These are phyloP conservation scores for Ascocoryne sarcoides DNA, from an alignment of 2,329 filamentous ascomycete species.

Conservation along the genomic window DNA sequence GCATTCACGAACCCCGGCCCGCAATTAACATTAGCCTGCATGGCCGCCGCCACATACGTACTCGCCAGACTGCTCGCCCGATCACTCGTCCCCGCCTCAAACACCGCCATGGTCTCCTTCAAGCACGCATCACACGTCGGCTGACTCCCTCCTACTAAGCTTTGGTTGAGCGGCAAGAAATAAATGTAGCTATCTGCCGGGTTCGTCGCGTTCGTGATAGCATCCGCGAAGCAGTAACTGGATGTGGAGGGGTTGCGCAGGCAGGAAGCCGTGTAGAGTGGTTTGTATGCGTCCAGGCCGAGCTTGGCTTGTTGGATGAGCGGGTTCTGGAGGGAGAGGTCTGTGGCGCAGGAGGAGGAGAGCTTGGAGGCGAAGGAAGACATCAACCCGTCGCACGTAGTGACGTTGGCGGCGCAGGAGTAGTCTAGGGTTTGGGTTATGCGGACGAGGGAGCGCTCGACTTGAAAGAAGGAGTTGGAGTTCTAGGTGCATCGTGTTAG, in stretches of 20 bases:
- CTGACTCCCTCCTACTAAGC: conserved; percentile 55
- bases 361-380: conserved; percentile 56
- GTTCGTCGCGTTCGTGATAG: conserved; percentile 65
- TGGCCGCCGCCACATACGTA: conserved; percentile 64
- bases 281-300: conserved; percentile 68
- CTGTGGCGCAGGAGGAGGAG: conserved; percentile 56
- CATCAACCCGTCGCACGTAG: conserved; percentile 59
- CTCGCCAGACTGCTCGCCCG: conserved; percentile 54
- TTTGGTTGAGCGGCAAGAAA: conserved; percentile 70
- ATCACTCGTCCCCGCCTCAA: conserved; percentile 59
- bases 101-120: conserved; percentile 73
- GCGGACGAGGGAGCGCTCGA: conserved; percentile 58
- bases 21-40: conserved; percentile 60
- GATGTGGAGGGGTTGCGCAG: conserved; percentile 56
- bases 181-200: conserved; percentile 73
- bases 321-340: conserved; percentile 59
- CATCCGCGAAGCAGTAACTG: conserved; percentile 75
- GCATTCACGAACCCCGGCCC: conserved; percentile 49
- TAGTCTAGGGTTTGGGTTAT: conserved; percentile 73
- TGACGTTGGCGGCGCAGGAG: conserved; percentile 61
- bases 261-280: conserved; percentile 74
- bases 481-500: conserved; percentile 42
- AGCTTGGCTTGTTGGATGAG: conserved; percentile 66
- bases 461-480: conserved; percentile 76
- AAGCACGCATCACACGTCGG: conserved; percentile 72